Evolutionary conservation across 257 asterid species (phyloP).

Genomic region (Gynochthodes officinalis): DNA sequence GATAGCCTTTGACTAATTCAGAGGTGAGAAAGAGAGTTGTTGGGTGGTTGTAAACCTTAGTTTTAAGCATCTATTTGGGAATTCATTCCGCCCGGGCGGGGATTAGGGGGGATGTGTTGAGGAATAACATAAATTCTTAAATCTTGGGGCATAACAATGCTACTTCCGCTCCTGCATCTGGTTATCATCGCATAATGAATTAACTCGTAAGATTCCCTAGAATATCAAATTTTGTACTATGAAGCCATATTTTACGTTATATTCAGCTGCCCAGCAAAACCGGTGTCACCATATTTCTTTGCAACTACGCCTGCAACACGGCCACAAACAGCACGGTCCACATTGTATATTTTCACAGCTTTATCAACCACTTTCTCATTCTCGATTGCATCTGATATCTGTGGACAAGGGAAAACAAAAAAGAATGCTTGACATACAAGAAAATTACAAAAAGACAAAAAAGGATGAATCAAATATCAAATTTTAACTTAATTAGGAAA

Average conservation of each 20-base stretch:
- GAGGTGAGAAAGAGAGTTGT: too few relatives aligned
- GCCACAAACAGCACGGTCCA: constrained; percentile 98
- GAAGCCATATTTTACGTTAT: constrained; percentile 45
- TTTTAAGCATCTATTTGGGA: too few relatives aligned
- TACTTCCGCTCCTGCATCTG: neutral
- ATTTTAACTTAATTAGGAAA: neutral
- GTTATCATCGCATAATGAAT: neutral
- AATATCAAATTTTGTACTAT: neutral
- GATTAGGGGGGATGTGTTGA: too few relatives aligned
- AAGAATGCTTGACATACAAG: neutral
- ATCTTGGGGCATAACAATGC: neutral
- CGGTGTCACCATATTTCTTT: constrained; percentile 96
- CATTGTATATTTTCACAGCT: constrained; percentile 72
- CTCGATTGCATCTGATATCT: constrained; percentile 81
- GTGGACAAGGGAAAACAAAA: constrained; percentile 22
- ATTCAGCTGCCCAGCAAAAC: constrained; percentile 94
- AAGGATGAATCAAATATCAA: neutral
- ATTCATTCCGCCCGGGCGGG: too few relatives aligned
- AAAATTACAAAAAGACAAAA: neutral
- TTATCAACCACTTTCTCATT: constrained; percentile 78
- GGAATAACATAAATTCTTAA: neutral
- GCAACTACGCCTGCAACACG: constrained; percentile 95
- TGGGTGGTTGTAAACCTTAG: too few relatives aligned
- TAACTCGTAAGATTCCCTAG: neutral
- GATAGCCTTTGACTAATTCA: too few relatives aligned